Percentiles rank a stretch among this genome's conserved stretches.
phyloP scores from a whole-genome alignment of 257 asterid genomes.

The Petunia secreta region DNA sequence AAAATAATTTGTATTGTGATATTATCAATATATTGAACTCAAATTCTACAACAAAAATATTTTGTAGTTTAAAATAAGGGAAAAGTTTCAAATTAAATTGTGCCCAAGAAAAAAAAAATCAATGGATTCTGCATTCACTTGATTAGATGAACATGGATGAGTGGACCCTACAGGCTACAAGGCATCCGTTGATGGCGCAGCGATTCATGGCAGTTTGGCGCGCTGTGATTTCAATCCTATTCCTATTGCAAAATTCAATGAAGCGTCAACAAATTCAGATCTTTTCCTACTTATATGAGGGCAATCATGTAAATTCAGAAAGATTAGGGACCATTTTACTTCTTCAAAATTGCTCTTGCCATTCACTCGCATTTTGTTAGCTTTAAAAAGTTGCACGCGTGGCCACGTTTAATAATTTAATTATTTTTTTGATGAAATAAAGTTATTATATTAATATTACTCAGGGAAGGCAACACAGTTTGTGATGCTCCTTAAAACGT shows the following conservation, averaged over 20 bases:
- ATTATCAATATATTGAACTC: no score
- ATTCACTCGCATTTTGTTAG: background rate
- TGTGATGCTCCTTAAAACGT: no score
- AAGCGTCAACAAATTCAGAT: background rate
- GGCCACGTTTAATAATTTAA: no score
- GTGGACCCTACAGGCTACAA: background rate
- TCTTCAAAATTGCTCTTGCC: background rate
- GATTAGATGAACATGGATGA: background rate
- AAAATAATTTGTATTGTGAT: no score
- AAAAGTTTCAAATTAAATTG: no score
- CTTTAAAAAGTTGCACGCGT: background rate
- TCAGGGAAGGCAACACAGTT: no score
- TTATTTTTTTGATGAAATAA: no score
- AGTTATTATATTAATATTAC: no score
- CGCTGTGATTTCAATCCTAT: background rate
- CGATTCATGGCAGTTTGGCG: background rate
- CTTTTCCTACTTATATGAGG: background rate
- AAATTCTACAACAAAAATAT: no score
- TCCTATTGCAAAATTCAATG: background rate
- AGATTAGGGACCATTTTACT: background rate
- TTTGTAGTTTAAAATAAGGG: no score
- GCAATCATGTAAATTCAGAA: background rate
- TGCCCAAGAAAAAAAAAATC: no score
- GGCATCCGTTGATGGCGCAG: conserved; percentile 17
- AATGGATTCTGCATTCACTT: no score